Evolutionary conservation across 805 yeast species (phyloP), one percentile per base, ranked within the genome.

Genomic region (Candida berthetii): DNA sequence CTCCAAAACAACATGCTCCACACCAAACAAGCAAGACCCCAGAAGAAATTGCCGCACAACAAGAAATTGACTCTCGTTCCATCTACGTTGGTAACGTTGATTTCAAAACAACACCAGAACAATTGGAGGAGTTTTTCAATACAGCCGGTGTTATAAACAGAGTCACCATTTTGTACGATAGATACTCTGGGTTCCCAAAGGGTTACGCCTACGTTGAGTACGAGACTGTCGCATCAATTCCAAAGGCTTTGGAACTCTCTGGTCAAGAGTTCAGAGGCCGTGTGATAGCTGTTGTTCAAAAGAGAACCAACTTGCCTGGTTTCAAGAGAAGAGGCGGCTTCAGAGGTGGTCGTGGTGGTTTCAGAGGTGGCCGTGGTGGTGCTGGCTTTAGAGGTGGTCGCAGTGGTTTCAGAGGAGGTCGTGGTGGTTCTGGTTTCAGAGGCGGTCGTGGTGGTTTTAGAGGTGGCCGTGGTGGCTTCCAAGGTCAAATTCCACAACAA

Each of bases 201-300:
- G 86, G 85, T 2, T 78, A 75, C 53, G 87, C 85, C 1, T 82
- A 78, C 48, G 65, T 82, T 27, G 80, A 83, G 48, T 82, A 78
- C 52, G 71, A 68, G 13, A 50, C 55, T 7, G 44, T 47, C 4
- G 71, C 14, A 80, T 27, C 29, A 10, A 4, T 74, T 7, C 50
- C 56, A 6, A 58, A 58, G 24, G 85, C 88, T 1, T 56, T 80
- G 11, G 57, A 55, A 13, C 49, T 72, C 29, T 62, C 71, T 42
- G 76, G 70, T 7, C 45, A 66, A 7, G 58, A 53, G 28, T 64
- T 81, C 42, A 64, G 69, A 35, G 77, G 71, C 1, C 65, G 80
- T 43, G 66, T 59, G 19, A 62, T 81, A 28, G 62, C 62, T 35
- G 78, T 78, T 2, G 60, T 67, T 35, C 59, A 58, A 36, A 79